phyloP scores from a whole-genome alignment of 164 flowering plant species.

The Magnolia officinalis region DNA sequence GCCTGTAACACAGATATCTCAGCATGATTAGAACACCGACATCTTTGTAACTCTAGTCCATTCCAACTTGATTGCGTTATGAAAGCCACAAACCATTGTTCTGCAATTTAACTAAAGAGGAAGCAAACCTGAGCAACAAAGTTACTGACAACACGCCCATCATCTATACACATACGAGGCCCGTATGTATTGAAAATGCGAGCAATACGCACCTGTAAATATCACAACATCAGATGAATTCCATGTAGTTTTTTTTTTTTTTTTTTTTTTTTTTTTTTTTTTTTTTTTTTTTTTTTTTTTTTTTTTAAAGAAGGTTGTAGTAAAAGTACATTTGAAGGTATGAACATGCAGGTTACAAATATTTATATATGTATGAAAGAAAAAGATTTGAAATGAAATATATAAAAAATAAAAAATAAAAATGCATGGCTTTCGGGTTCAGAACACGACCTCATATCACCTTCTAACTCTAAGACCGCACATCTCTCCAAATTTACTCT shows the following conservation, averaged over 20 bases:
- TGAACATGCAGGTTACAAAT: background rate
- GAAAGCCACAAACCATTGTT: background rate
- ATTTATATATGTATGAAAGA: background rate
- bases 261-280: too few relatives aligned
- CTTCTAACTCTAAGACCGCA: too few relatives aligned
- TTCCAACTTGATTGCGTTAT: background rate
- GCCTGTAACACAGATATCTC: slow-evolving; percentile 43
- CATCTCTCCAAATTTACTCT: too few relatives aligned
- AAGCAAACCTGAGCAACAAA: slow-evolving; percentile 86
- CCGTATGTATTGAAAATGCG: slow-evolving; percentile 95
- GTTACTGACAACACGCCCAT: slow-evolving; percentile 96
- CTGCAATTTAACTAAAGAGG: background rate
- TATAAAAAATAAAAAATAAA: background rate
- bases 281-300: too few relatives aligned
- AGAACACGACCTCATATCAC: background rate
- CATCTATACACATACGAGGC: slow-evolving; percentile 93
- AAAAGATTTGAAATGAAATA: background rate
- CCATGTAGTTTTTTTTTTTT: background rate
- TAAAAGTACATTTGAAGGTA: background rate
- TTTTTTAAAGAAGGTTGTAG: too few relatives aligned
- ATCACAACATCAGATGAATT: slow-evolving; percentile 4
- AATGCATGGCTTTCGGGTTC: background rate
- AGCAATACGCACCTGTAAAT: slow-evolving; percentile 84
- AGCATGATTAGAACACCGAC: background rate
- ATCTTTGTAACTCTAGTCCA: slow-evolving; percentile 1